phyloP scores from a whole-genome alignment of 164 flowering plant species.

The Paratinospora sagittata region DNA sequence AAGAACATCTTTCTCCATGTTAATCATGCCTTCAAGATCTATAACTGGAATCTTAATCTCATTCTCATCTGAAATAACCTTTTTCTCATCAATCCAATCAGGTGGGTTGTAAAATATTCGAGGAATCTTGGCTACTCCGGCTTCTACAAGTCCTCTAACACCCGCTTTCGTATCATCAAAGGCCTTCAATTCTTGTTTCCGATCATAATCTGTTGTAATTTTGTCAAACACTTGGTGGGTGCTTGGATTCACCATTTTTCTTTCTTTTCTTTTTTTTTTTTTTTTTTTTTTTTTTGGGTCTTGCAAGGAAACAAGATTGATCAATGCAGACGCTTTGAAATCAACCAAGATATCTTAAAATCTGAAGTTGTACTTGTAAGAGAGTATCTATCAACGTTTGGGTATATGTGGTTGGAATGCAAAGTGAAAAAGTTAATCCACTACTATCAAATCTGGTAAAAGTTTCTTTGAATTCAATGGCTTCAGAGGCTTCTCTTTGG shows the following conservation, averaged over 20 bases:
- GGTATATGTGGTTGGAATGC: conserved; percentile 18
- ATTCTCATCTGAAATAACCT: background rate
- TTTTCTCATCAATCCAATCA: background rate
- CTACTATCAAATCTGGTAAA: background rate
- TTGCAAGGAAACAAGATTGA: background rate
- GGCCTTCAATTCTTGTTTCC: conserved; percentile 18
- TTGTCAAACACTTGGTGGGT: background rate
- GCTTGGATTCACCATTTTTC: background rate
- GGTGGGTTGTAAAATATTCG: conserved; percentile 22
- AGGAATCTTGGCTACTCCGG: conserved; percentile 20
- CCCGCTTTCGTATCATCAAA: conserved; percentile 30
- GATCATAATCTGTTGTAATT: conserved; percentile 1
- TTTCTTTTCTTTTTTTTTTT: no score
- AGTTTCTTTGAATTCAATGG: background rate
- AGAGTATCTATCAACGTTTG: no score
- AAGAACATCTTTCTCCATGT: background rate
- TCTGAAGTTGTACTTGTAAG: no score
- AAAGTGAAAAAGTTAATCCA: background rate
- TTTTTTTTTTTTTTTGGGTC: no score
- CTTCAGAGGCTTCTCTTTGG: background rate
- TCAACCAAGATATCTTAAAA: no score
- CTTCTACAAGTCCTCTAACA: conserved; percentile 28
- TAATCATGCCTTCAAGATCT: conserved; percentile 11
- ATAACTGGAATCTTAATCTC: conserved; percentile 14
- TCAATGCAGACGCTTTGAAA: background rate